Evolutionary conservation across 495 filamentous ascomycete species (phyloP).

Genomic region (Aspergillus incahuasiensis): DNA sequence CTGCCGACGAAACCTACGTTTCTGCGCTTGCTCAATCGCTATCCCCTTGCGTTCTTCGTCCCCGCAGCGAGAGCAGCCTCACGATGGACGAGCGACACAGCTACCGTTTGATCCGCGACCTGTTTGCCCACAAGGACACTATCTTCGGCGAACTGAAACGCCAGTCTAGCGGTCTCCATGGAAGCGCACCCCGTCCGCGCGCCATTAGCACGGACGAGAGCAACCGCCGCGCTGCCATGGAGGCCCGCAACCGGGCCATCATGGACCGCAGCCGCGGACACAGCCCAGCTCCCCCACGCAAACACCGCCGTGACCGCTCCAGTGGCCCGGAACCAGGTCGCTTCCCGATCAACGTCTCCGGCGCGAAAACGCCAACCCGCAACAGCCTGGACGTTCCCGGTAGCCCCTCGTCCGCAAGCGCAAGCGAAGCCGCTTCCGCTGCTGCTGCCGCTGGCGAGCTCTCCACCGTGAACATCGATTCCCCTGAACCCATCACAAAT

Average conservation of each 20-base stretch:
- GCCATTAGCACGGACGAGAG: constrained; percentile 95
- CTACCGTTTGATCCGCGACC: constrained; percentile 86
- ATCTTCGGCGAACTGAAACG: constrained; percentile 98
- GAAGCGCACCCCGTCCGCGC: constrained; percentile 55
- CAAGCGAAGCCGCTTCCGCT: constrained; percentile 1
- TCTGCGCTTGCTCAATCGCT: constrained; percentile 70
- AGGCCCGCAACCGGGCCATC: constrained; percentile 82
- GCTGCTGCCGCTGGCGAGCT: constrained; percentile 13
- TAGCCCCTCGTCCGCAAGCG: constrained; percentile 25
- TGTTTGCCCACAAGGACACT: constrained; percentile 87
- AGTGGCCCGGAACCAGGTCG: constrained; percentile 69
- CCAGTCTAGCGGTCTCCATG: constrained; percentile 59
- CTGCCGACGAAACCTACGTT: constrained; percentile 85
- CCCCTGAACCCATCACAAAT: constrained; percentile 28
- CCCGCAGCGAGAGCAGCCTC: constrained; percentile 76
- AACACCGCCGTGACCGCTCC: constrained; percentile 72
- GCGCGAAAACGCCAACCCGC: constrained; percentile 44
- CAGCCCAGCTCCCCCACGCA: constrained; percentile 63
- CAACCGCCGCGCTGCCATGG: constrained; percentile 88
- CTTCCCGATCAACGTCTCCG: constrained; percentile 73
- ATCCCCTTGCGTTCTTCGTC: constrained; percentile 83
- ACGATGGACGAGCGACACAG: constrained; percentile 94
- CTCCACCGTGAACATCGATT: constrained; percentile 28
- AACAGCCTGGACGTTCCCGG: constrained; percentile 62
- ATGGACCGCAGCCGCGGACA: constrained; percentile 67